Evolutionary conservation across 1,284 basidiomycete genomes (phyloP).

Genomic region (Naganishia albida): DNA sequence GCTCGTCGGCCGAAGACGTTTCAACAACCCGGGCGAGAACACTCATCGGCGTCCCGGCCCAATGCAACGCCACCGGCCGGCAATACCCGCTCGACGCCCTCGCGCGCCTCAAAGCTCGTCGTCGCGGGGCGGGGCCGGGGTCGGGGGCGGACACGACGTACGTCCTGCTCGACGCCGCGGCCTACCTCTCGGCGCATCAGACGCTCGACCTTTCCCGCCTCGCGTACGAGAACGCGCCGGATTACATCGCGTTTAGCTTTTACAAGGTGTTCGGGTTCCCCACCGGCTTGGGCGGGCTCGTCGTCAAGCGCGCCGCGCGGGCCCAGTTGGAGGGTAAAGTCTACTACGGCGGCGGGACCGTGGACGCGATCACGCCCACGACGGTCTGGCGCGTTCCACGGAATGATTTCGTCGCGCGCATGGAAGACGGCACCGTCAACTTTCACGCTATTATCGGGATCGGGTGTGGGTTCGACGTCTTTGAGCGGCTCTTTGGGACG

Average conservation of each 20-base stretch:
- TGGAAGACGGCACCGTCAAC: conserved; percentile 32
- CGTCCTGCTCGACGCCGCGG: conserved; percentile 41
- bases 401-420: conserved; percentile 3
- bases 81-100: conserved; percentile 60
- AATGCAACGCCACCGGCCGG: conserved; percentile 62
- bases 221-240: conserved; percentile 76
- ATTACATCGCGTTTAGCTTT: conserved; percentile 75
- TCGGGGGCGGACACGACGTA: too few relatives aligned
- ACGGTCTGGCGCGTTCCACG: conserved; percentile 22
- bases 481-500: conserved; percentile 24
- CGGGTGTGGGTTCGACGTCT: conserved; percentile 14
- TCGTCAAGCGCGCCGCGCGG: conserved; percentile 58
- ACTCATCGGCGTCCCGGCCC: conserved; percentile 64
- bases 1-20: neutral
- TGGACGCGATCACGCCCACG: conserved; percentile 27
- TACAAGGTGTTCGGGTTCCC: conserved; percentile 90
- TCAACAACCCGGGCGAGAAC: conserved; percentile 51
- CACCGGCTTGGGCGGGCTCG: conserved; percentile 75
- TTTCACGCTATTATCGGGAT: conserved; percentile 30
- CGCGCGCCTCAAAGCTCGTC: conserved; percentile 74
- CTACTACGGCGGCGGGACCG: conserved; percentile 31
- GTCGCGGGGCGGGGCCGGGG: conserved; percentile 63
- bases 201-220: conserved; percentile 70
- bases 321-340: conserved; percentile 8
- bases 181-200: conserved; percentile 59